Base-by-base conservation (phyloP, 106 monocot genomes). In the Acorus gramineus region DNA sequence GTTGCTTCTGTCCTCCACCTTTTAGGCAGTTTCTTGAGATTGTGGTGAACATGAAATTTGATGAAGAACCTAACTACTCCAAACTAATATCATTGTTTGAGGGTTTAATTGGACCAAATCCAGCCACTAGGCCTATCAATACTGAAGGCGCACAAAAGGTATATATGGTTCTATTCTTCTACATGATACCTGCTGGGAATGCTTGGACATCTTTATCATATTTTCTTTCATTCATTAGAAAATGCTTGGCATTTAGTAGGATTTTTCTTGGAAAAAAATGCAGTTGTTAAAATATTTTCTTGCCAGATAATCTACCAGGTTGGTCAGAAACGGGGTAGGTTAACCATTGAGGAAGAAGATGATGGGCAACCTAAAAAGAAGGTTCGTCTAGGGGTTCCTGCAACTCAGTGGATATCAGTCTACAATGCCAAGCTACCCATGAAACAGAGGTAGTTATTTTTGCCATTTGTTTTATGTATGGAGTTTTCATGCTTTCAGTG, bases 131-230 rank as follows among this genome's bases (percentile, higher is more conserved):
- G 51, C 77, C 77, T 42, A 77, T 77, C 5, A 71, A 71, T 49
- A 77, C 77, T 9, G 77, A 77, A 60, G 77, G 70, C 60, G 77
- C 77, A 11, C 65, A 77, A 14, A 77, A 77, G 77, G 77, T 77
- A 75, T 55, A 6, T 2, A 49, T 6, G 7, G 59, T 8, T 47
- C 44, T n/a, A 5, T 52, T 43, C 42, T 62, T 45, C 5, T n/a
- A 46, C 28, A 28, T 28, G 28, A 28, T 28, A 0, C 28, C 28
- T 28, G 28, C 28, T 28, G 28, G 28, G 28, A 28, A 28, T 28
- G 28, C 28, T 28, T 28, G 28, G 28, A 0, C 28, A 43, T 44
- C 57, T 53, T 52, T 62, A 12, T 6, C 8, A 52, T 60, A 42
- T n/a, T 4, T 11, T n/a, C 49, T 10, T 64, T 56, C 3, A 48